A percentile compares a stretch with the other conserved stretches of the same genome.
phyloP scores from a whole-genome alignment of 148 eudicot species.

The Spergularia marina region DNA sequence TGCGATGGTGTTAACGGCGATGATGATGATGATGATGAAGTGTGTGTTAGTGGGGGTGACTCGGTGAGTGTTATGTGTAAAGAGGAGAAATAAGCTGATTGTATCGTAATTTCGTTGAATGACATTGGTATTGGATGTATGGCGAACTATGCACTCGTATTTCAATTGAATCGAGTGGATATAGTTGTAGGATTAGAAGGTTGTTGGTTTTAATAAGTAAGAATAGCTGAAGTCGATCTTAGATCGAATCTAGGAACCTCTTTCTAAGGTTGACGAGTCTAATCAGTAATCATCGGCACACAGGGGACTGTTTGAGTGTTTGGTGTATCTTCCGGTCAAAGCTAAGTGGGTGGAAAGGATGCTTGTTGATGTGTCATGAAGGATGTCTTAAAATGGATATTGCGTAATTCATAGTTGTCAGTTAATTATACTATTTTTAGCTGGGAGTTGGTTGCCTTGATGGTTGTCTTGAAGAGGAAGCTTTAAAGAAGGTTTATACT shows the following conservation, averaged over 20 bases:
- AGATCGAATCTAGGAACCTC: too few species aligned
- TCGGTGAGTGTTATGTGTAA: background rate
- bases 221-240: background rate
- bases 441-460: background rate
- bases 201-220: background rate
- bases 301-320: background rate
- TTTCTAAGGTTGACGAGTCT: background rate
- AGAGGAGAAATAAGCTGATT: background rate
- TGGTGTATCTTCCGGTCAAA: slow-evolving; percentile 14
- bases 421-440: background rate
- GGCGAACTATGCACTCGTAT: background rate
- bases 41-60: too few species aligned
- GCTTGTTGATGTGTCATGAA: background rate
- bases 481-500: background rate
- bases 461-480: background rate
- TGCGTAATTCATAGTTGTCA: background rate
- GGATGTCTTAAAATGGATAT: background rate
- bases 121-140: too few species aligned
- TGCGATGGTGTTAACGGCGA: too few species aligned
- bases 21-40: too few species aligned
- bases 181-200: too few species aligned
- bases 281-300: background rate
- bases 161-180: background rate
- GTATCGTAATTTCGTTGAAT: background rate
- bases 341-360: background rate